Evolutionary conservation across 768 basidiomycete species (phyloP).

Genomic region (Termitomyces bulborhizus): DNA sequence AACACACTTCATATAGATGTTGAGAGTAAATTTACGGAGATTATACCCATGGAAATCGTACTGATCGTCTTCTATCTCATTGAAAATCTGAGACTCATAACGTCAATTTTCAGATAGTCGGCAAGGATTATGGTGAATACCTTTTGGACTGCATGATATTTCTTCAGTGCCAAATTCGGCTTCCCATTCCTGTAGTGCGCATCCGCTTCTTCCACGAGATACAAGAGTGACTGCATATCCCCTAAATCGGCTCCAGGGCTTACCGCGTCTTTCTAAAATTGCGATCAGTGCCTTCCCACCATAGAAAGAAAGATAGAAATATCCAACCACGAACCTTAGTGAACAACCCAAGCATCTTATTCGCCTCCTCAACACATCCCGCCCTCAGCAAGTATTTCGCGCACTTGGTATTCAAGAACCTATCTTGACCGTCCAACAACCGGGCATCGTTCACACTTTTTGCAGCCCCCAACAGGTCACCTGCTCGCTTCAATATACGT

Average conservation of each 20-base stretch:
- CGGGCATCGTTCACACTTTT: conserved; percentile 75
- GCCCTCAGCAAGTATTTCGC: conserved; percentile 88
- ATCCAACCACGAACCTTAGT: conserved; percentile 62
- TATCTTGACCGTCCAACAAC: conserved; percentile 85
- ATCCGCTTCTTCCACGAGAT: conserved; percentile 77
- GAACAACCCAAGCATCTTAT: conserved; percentile 72
- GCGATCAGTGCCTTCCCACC: not conserved
- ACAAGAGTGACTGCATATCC: conserved; percentile 94
- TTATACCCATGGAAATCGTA: conserved; percentile 98
- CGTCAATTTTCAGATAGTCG: not conserved
- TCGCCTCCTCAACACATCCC: conserved; percentile 74
- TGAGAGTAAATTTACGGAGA: conserved; percentile 81
- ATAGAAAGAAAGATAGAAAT: not conserved
- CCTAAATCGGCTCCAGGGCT: conserved; percentile 76
- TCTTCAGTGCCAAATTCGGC: conserved; percentile 77
- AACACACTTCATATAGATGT: conserved; percentile 83
- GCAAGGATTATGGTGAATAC: conserved; percentile 27
- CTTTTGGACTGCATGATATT: conserved; percentile 70
- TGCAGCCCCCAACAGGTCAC: conserved; percentile 74
- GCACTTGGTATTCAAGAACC: conserved; percentile 90
- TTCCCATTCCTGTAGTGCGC: conserved; percentile 60
- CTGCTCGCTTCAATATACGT: conserved; percentile 79
- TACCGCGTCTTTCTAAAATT: conserved; percentile 74
- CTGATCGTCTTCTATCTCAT: conserved; percentile 90
- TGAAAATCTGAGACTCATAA: conserved; percentile 53